Base-by-base conservation (phyloP, 2,329 filamentous ascomycete species). In the Tolypocladium album region DNA sequence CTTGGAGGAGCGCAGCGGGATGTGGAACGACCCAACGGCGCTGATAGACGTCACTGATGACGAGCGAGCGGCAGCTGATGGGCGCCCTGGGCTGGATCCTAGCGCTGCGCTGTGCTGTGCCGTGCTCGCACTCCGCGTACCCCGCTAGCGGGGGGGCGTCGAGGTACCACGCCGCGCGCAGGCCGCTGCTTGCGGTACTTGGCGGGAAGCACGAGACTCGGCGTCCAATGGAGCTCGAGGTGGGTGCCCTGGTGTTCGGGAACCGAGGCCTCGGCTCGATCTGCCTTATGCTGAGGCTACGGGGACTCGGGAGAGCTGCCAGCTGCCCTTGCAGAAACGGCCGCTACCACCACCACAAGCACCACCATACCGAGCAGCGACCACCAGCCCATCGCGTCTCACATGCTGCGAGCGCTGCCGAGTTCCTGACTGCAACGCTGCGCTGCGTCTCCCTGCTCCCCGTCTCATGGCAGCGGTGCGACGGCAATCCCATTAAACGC, bases 201-300 rank as follows among this genome's bases (percentile, higher is more conserved):
- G 45, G 45, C 11, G 20, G 4, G 45, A 50, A 22, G 47, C 47
- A 52, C 47, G 17, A 52, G 27, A 34, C n/a, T 15, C 47, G 27
- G 7, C 47, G 47, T 6, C 47, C 27, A 52, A 31, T 50, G 13
- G 12, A 3, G 22, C 22, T 12, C 9, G 9, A 3, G 27, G 27
- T 31, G 27, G 27, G 27, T 31, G n/a, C 11, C n/a, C n/a, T 17
- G 45, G 22, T 5, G 27, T 22, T 52, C 55, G 58, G 58, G 58
- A 58, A 58, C 60, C 60, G 60, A 61, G 60, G 56, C 60, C 24
- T 58, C 55, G 58, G 58, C 55, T 60, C 55, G 47, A 45, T 45
- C 9, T 20, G 8, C 27, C 27, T 3, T 31, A 31, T n/a, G 27
- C 27, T 31, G 27, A 31, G 27, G 27, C 27, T 31, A 31, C 27